Conservation (phyloP, 1,139 yeast genomes). For the Protomyces arabidopsidicola region DNA sequence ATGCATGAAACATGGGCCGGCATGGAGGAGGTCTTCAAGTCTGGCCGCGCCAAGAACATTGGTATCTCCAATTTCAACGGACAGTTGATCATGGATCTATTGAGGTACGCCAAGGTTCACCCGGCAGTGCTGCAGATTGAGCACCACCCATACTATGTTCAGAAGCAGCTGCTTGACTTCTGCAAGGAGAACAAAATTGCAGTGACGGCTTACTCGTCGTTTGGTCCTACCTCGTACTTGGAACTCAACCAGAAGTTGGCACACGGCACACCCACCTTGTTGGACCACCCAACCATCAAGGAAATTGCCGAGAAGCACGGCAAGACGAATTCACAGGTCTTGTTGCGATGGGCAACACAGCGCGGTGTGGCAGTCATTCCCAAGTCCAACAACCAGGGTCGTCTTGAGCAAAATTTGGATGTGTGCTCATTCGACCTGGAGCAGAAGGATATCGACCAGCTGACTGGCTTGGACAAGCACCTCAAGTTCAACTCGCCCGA, state of each 20-base stretch:
- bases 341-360: constrained; percentile 70
- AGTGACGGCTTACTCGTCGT: constrained; percentile 34
- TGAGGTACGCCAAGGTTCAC: constrained; percentile 63
- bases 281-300: constrained; percentile 50
- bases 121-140: constrained; percentile 87
- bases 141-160: constrained; percentile 41
- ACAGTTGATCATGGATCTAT: constrained; percentile 65
- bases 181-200: constrained; percentile 29
- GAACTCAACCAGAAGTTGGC: constrained; percentile 39
- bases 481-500: constrained; percentile 59
- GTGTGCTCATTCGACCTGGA: constrained; percentile 53
- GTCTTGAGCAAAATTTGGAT: constrained; percentile 54
- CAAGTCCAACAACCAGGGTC: constrained; percentile 57
- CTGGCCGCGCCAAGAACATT: constrained; percentile 48
- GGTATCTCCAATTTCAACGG: constrained; percentile 85
- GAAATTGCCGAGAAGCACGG: constrained; percentile 53
- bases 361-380: constrained; percentile 61
- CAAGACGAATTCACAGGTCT: constrained; percentile 56
- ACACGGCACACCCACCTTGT: constrained; percentile 32
- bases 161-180: constrained; percentile 30
- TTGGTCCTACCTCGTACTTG: constrained; percentile 34
- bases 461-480: constrained; percentile 53
- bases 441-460: constrained; percentile 51
- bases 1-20: constrained; percentile 56
- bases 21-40: constrained; percentile 62